Conservation (phyloP, 2,329 filamentous ascomycete species). For the Arthrobotrys megalospora region DNA sequence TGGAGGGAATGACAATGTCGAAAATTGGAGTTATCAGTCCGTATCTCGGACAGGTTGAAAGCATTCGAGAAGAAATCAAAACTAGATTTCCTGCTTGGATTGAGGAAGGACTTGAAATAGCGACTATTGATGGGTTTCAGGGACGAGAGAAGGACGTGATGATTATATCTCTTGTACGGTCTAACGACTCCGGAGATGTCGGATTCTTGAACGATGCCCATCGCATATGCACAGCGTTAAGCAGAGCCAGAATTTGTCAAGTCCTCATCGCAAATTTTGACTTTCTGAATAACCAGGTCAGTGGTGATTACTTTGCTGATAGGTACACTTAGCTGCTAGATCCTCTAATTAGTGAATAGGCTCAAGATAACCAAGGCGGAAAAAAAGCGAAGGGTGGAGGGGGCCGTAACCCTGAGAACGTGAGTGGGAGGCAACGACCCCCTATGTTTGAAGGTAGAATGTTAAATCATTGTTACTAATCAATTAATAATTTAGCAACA, state of each 20-base stretch:
- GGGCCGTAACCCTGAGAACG: too few species aligned
- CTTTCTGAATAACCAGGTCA: too few species aligned
- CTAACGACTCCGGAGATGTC: constrained; percentile 87
- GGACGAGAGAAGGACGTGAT: constrained; percentile 96
- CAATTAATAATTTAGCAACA: too few species aligned
- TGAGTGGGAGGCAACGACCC: too few species aligned
- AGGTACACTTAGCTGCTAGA: too few species aligned
- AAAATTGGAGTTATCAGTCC: neutral
- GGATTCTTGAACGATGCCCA: constrained; percentile 96
- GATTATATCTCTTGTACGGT: constrained; percentile 89
- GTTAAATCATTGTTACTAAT: too few species aligned
- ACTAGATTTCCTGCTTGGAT: neutral
- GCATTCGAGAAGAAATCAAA: neutral
- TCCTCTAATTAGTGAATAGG: too few species aligned
- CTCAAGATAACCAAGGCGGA: too few species aligned
- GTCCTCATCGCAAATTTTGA: too few species aligned
- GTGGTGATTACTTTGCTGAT: too few species aligned
- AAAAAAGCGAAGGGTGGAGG: too few species aligned
- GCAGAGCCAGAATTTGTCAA: neutral
- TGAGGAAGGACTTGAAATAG: neutral
- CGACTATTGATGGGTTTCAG: constrained; percentile 83
- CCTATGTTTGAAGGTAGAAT: too few species aligned
- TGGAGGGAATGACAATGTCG: neutral
- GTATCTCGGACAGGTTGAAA: neutral
- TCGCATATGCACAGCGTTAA: constrained; percentile 81